A percentile compares a stretch with the other conserved stretches of the same genome.
Evolutionary conservation across 208 protist species (phyloP).

Genomic region (Crithidia brevicula): DNA sequence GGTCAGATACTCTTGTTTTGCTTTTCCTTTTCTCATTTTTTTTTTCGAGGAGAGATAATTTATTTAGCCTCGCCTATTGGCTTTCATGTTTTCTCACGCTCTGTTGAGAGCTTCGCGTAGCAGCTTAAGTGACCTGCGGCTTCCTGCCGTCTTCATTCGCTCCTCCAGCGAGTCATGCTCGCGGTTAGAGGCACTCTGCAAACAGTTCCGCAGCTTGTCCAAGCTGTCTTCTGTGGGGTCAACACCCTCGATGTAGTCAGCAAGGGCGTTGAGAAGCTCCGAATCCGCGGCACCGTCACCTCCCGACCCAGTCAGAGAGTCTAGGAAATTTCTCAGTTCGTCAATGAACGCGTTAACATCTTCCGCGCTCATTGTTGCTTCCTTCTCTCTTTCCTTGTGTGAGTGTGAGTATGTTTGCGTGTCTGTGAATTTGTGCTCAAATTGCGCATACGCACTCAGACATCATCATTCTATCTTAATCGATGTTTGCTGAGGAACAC

Average conservation of each 20-base stretch:
- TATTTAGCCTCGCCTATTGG: neutral
- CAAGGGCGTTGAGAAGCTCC: constrained; percentile 23
- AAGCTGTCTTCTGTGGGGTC: constrained; percentile 24
- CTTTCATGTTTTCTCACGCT: neutral
- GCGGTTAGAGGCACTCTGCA: constrained; percentile 9
- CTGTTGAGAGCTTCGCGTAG: constrained; percentile 8
- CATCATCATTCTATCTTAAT: no score
- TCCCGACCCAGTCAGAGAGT: neutral
- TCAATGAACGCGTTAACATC: constrained; percentile 17
- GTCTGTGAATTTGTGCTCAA: no score
- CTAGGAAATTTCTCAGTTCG: constrained; percentile 8
- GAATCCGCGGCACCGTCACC: constrained; percentile 13
- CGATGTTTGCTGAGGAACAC: no score
- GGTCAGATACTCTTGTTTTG: no score
- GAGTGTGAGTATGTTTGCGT: no score
- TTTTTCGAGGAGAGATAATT: neutral
- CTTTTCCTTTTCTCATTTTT: neutral
- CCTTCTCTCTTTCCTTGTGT: no score
- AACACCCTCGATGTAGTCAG: constrained; percentile 33
- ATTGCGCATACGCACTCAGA: no score
- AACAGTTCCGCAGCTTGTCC: constrained; percentile 7
- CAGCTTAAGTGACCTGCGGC: constrained; percentile 18
- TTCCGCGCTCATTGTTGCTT: constrained; percentile 5
- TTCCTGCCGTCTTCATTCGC: constrained; percentile 24
- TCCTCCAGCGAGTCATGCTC: constrained; percentile 3